Evolutionary conservation across 768 basidiomycete genomes (phyloP), one percentile per base, ranked within the genome.

Genomic region (Tubosaeta sp.): DNA sequence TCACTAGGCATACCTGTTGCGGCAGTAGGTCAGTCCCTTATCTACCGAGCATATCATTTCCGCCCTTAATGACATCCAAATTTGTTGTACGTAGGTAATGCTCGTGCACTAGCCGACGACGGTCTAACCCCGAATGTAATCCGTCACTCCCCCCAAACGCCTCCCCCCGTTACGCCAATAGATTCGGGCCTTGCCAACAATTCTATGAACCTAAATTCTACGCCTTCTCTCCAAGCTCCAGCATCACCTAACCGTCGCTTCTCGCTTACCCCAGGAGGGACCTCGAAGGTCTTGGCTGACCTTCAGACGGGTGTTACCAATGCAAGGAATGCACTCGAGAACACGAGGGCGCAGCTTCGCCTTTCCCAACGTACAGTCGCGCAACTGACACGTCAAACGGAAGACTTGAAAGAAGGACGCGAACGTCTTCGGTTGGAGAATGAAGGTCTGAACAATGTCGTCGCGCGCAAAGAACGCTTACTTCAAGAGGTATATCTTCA

Each of bases 231-330:
- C 1, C 74, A 72, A 49, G 76, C 78, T 6, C 80, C 72, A 9
- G 52, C 65, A 10, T 76, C 74, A 17, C 74, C 85, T n/a, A 78
- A 75, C 9, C 78, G 85, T 44, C 67, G 79, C 10, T 76, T 72
- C 45, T 79, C 88, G 5, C 73, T 88, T 42, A 83, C 85, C 13
- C 85, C 88, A 1, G 86, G 84, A 2, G 87, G 86, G 8, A 93
- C 90, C 10, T 91, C 91, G 14, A 91, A 88, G 63, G 92, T 95
- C 25, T 75, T 95, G 50, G 88, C 88, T 2, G 90, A 92, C 67
- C 77, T 95, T 19, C 92, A 95, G 66, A 79, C 86, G 0, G 91
- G 90, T 46, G 88, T 93, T 7, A 74, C 85, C 41, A 85, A 86
- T 57, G 86, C 89, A 27, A 78, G 84, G 45, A 85, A 83, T 55